These are phyloP conservation scores for Narthecium ossifragum DNA, from an alignment of 106 monocot species.

Conservation along the genomic window DNA sequence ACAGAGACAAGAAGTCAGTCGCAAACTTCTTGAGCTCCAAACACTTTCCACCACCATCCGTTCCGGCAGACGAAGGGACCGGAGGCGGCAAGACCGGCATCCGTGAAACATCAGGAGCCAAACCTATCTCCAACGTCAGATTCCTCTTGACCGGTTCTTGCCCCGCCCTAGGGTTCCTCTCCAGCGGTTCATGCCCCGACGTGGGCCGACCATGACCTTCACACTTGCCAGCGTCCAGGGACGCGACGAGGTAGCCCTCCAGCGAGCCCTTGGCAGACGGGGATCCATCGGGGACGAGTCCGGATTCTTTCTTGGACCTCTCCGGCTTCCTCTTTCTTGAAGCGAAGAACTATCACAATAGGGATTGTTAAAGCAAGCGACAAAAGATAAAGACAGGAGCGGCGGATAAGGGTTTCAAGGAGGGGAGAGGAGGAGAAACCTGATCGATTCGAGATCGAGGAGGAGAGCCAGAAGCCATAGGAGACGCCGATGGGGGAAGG, in stretches of 20 bases:
- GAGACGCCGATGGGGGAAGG: not conserved
- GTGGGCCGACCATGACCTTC: not conserved
- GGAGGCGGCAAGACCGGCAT: not conserved
- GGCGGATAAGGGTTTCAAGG: slow-evolving; percentile 14
- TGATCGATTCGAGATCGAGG: slow-evolving; percentile 73
- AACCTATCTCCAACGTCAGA: slow-evolving; percentile 33
- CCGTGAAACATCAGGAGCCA: not conserved
- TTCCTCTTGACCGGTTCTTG: slow-evolving; percentile 32
- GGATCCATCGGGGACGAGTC: slow-evolving; percentile 19
- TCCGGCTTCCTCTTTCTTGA: slow-evolving; percentile 49
- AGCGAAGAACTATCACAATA: slow-evolving; percentile 42
- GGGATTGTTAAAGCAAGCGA: not conserved
- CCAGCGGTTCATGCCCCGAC: not conserved
- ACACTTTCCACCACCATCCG: slow-evolving; percentile 5
- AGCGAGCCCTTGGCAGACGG: slow-evolving; percentile 50
- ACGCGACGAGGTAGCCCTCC: slow-evolving; percentile 34
- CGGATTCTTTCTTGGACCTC: slow-evolving; percentile 13
- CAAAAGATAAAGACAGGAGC: not conserved
- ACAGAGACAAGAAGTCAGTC: slow-evolving; percentile 76
- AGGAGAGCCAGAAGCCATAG: slow-evolving; percentile 66
- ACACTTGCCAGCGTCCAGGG: slow-evolving; percentile 20
- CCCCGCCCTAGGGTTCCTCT: not conserved
- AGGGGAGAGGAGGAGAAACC: slow-evolving; percentile 24
- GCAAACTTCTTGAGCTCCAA: slow-evolving; percentile 70
- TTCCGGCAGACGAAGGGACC: not conserved